Base-by-base conservation (phyloP, 1,284 basidiomycete genomes). In the Ustilago vetiveriae region DNA sequence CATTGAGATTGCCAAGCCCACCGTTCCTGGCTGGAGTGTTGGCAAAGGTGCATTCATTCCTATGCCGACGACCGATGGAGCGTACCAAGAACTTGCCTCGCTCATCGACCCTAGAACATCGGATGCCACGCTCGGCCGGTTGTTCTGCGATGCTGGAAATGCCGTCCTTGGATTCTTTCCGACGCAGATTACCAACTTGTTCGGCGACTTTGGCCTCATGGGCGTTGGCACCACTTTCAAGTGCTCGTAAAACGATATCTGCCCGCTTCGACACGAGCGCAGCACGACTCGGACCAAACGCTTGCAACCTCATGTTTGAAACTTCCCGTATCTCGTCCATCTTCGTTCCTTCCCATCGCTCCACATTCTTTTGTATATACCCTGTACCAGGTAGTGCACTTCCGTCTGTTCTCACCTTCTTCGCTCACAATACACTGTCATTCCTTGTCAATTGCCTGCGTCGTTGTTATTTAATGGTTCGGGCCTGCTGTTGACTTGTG, bases 21-120 rank as follows among this genome's bases (percentile, higher is more conserved):
- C 57, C 6, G 5, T 67, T n/a, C 57, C 64, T 1, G 64, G 64
- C 5, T 51, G 46, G 63, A 67, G 63, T 32, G 32, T 66, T 0
- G 63, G 56, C 3, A 60, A 62, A 19, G 57, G 57, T 23, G 47
- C 42, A 0, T 67, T 67, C 35, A 30, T 62, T 22, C 63, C 63
- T 8, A 27, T 62, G 23, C 63, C 63, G 3, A 55, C 51, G 4
- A 49, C 46, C 3, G 57, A 67, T 35, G 50, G 35, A 11, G 40
- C 51, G 4, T 60, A 50, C 37, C 9, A 64, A 43, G 36, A 60
- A 41, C 43, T 66, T 2, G 11, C 17, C 3, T 58, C 63, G 33
- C 40, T 66, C 11, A 13, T 60, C 29, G 47, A 60, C 29, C 63
- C 63, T 22, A 50, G 35, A 17, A 46, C 44, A 3, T 24, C 60